phyloP scores from a whole-genome alignment of 441 rosid species.

The Capsella rubella region DNA sequence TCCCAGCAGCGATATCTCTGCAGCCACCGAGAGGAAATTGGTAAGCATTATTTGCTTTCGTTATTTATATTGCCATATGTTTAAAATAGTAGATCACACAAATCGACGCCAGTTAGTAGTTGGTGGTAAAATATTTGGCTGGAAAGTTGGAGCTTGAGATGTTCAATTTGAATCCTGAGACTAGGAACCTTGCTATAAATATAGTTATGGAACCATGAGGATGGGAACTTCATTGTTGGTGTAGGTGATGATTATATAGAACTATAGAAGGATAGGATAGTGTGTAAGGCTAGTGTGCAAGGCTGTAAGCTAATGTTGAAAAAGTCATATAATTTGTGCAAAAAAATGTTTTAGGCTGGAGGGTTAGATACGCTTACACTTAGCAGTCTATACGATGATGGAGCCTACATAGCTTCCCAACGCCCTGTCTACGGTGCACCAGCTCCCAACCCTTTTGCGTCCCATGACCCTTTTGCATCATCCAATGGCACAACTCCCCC shows the following conservation, averaged over 20 bases:
- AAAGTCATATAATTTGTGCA: background rate
- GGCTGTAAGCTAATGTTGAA: background rate
- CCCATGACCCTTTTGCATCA: conserved; percentile 71
- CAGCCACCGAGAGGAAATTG: conserved; percentile 84
- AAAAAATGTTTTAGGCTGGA: conserved; percentile 36
- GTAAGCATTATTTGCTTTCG: conserved; percentile 50
- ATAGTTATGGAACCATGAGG: background rate
- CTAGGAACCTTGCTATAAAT: background rate
- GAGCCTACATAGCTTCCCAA: conserved; percentile 80
- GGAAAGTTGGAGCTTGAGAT: background rate
- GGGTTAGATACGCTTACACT: conserved; percentile 88
- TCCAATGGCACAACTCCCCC: conserved; percentile 56
- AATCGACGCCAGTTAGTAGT: background rate
- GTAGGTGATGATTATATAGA: background rate
- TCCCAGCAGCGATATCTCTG: conserved; percentile 75
- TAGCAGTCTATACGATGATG: conserved; percentile 81
- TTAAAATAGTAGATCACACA: background rate
- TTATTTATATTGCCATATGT: background rate
- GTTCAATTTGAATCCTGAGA: background rate
- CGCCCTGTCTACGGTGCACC: conserved; percentile 80
- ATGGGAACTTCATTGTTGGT: background rate
- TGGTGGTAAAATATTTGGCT: background rate
- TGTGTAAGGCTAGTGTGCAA: background rate
- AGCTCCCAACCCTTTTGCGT: conserved; percentile 89
- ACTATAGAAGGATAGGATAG: background rate